These are phyloP conservation scores for Glycine soja DNA, from an alignment of 306 rosid species.

Conservation along the genomic window DNA sequence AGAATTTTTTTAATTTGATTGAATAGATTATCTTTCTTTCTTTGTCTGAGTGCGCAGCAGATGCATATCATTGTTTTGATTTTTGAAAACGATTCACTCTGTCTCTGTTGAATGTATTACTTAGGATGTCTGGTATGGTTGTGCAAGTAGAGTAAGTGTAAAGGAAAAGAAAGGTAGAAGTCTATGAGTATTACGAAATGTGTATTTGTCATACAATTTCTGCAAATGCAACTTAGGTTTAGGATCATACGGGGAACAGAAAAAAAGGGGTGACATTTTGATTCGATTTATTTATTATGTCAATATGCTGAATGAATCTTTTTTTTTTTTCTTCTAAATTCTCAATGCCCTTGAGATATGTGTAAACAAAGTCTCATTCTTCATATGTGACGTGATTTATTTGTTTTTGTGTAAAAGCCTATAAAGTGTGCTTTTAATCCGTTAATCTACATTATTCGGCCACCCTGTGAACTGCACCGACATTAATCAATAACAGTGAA, in stretches of 20 bases:
- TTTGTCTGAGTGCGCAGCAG: neutral
- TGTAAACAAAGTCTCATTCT: neutral
- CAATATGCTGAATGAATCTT: no score
- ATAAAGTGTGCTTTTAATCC: no score
- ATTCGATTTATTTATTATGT: no score
- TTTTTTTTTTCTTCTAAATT: no score
- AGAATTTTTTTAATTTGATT: neutral
- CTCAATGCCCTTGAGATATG: no score
- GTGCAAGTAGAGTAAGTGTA: slow-evolving; percentile 9
- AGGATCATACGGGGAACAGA: neutral
- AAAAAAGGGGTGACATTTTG: neutral
- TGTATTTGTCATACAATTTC: neutral
- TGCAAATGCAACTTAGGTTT: neutral
- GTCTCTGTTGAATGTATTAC: neutral
- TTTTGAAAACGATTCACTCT: neutral
- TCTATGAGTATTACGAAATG: neutral
- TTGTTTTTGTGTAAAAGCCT: no score
- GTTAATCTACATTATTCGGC: no score
- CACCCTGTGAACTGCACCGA: no score
- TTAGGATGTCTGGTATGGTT: neutral
- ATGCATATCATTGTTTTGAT: neutral
- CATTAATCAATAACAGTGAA: no score
- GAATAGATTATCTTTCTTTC: neutral
- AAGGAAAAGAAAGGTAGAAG: neutral
- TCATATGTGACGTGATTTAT: neutral